Base-by-base conservation (phyloP, 2,329 filamentous ascomycete species). In the Arthrobotrys sphaeroides region DNA sequence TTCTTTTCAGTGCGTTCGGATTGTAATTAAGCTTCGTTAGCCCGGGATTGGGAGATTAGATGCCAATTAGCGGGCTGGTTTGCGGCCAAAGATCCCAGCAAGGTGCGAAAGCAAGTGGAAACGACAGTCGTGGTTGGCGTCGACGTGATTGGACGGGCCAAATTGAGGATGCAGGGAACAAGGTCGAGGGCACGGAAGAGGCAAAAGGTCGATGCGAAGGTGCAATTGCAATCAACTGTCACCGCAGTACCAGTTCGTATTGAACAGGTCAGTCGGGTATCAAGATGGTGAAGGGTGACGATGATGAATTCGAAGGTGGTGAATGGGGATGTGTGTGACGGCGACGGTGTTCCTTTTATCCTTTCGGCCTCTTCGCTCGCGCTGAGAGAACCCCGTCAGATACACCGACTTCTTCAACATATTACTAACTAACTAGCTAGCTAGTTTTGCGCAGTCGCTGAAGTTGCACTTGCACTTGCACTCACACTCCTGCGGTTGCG, bases 331-430 rank as follows among this genome's bases (percentile, higher is more conserved):
- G 13, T 12, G 24, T 22, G 9, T 28, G 38, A 57, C 24, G 38
- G 53, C 66, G 66, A 61, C 31, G n/a, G 33, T 20, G 33, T 33
- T 43, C 55, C 43, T 70, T 68, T 68, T 68, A 68, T 68, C 36
- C 26, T 66, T 55, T 33, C 47, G 33, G 47, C 26, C 33, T 51
- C 47, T 49, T 43, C 16, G 40, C 40, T 20, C 16, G 40, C 40
- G 36, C n/a, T n/a, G n/a, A n/a, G n/a, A n/a, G n/a, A n/a, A n/a
- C n/a, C n/a, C n/a, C n/a, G n/a, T n/a, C n/a, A n/a, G n/a, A n/a
- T n/a, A n/a, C 49, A 20, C 16, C 26, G 49, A 28, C 18, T 22
- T 22, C 49, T 31, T 55, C 49, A 16, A 28, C 22, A n/a, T 7
- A 6, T n/a, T 43, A 5, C n/a, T 43, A 43, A 43, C 5, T n/a